Base-by-base conservation (phyloP, 192 early-diverging fungal genomes). In the Coemansia sp. region DNA sequence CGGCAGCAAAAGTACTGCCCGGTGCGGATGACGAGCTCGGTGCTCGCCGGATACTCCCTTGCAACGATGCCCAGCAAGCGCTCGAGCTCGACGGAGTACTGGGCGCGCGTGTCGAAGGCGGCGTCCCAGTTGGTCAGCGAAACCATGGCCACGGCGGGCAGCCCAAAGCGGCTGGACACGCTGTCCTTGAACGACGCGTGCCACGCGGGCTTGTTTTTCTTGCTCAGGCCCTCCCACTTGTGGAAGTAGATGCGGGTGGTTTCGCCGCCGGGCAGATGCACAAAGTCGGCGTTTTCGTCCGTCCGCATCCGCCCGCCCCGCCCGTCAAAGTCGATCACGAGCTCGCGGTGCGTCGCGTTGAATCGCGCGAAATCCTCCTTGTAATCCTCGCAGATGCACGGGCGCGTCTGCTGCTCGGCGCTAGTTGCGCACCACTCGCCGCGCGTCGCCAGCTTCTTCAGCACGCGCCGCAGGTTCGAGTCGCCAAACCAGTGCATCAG, bases 1-100 rank as follows among this genome's bases (percentile, higher is more conserved):
- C 65, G 65, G 52, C 83, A 84, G 59, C 83, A 84, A 60, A 64
- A 77, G 63, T 82, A 81, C 60, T 84, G 83, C 0, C 81, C 70
- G 0, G 81, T 68, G 38, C 83, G 81, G 23, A 82, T 64, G 2
- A 82, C 46, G 23, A 84, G 68, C 30, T 49, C 43, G 1, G 62
- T 79, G 4, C 11, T 18, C 10, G 61, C 49, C 56, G 64, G 21
- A 27, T 82, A 84, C 4, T 60, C 62, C 2, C 22, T 14, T 16
- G 65, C 60, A 19, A 84, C 51, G 9, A 52, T 49, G 0, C 27
- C 43, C 5, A 81, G 46, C 12, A 84, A 47, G 0, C 22, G 54
- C 5, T 55, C 43, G 8, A 82, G 29, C 31, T 72, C 60, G 0
- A 21, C 4, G 1, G 65, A 27, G 56, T 65, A 84, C 4, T 62